Conservation (phyloP, 306 rosid species). For the Rosa persica region DNA sequence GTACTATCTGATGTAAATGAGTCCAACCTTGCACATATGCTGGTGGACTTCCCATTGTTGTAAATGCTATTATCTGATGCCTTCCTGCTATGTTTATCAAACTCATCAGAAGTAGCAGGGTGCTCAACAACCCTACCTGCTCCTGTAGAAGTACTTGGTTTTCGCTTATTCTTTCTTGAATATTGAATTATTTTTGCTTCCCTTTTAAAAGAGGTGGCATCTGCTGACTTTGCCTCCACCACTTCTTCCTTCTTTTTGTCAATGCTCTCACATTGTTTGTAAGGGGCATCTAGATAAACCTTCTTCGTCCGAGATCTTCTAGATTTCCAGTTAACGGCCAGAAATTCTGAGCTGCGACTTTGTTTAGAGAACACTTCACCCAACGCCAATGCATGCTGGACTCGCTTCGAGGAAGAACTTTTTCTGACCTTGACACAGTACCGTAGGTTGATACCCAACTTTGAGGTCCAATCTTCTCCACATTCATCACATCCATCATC, state of each 20-base stretch:
- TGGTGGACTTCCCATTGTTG: conserved; percentile 36
- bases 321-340: conserved; percentile 61
- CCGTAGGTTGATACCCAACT: conserved; percentile 76
- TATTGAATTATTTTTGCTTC: conserved; percentile 65
- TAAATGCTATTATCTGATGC: conserved; percentile 25
- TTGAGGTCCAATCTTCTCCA: conserved; percentile 91
- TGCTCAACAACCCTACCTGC: conserved; percentile 27
- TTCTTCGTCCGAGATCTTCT: conserved; percentile 76
- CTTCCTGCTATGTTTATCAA: conserved; percentile 28
- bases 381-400: conserved; percentile 60
- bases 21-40: conserved; percentile 32
- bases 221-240: conserved; percentile 30
- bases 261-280: conserved; percentile 36
- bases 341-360: conserved; percentile 34
- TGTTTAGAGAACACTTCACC: conserved; percentile 58
- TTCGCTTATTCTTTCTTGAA: conserved; percentile 76
- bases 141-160: conserved; percentile 39
- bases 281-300: conserved; percentile 27
- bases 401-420: conserved; percentile 61
- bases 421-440: conserved; percentile 73
- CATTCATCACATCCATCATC: conserved; percentile 61
- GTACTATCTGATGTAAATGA: conserved; percentile 37
- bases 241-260: conserved; percentile 50
- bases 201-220: conserved; percentile 28
- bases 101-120: conserved; percentile 34